Conservation (phyloP, 441 rosid species). For the Melastoma candidum region DNA sequence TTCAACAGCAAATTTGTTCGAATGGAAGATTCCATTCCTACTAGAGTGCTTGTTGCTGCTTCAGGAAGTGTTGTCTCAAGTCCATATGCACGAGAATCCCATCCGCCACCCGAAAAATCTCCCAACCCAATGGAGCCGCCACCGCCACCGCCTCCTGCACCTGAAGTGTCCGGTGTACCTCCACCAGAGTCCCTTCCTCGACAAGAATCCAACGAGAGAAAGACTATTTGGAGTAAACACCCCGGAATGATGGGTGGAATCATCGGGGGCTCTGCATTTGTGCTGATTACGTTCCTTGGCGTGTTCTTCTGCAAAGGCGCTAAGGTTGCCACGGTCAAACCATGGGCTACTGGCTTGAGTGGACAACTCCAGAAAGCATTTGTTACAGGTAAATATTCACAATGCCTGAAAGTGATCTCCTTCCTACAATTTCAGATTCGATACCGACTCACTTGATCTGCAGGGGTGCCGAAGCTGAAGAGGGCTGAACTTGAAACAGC, state of each 20-base stretch:
- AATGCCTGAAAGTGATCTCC: neutral
- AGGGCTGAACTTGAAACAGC: constrained; percentile 59
- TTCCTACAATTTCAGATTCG: no score
- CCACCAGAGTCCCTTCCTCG: constrained; percentile 1
- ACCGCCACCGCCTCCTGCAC: constrained; percentile 3
- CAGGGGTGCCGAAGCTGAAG: constrained; percentile 56
- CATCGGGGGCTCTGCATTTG: constrained; percentile 17
- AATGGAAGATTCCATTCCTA: neutral
- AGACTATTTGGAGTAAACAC: no score
- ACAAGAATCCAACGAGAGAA: neutral
- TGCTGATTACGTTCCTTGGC: constrained; percentile 21
- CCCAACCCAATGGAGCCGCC: neutral
- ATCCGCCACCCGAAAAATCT: accelerated
- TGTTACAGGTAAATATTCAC: constrained; percentile 36
- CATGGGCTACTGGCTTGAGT: constrained; percentile 64
- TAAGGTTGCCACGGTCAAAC: constrained; percentile 41
- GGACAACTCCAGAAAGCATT: constrained; percentile 67
- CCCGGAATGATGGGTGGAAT: constrained; percentile 15
- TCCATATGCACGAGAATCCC: neutral
- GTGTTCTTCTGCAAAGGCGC: constrained; percentile 23
- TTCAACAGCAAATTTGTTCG: constrained; percentile 2
- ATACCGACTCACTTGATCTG: constrained; percentile 1
- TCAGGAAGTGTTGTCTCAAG: neutral
- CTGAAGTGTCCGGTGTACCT: constrained; percentile 8
- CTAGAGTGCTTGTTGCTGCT: neutral